These are phyloP conservation scores for Orobanche coerulescens DNA, from an alignment of 257 asterid genomes.

Conservation along the genomic window DNA sequence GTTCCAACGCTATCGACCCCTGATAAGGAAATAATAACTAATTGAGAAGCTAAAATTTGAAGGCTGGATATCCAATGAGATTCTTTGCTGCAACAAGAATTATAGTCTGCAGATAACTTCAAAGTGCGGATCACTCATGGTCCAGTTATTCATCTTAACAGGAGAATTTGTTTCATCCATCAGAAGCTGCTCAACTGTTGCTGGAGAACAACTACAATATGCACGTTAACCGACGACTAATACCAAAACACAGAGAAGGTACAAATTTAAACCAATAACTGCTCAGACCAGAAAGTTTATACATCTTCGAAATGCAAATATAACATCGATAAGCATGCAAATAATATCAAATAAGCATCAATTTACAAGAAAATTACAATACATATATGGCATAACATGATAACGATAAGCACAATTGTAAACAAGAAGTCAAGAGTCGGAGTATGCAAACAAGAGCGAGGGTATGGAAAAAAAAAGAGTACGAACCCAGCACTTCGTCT, in stretches of 20 bases:
- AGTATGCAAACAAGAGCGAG: slow-evolving; percentile 4
- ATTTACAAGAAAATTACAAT: not conserved
- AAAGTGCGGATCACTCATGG: too few relatives aligned
- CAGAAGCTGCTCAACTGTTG: too few relatives aligned
- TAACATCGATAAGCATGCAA: not conserved
- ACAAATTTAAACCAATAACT: not conserved
- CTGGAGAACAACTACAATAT: not conserved
- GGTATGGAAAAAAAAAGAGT: not conserved
- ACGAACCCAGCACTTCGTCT: slow-evolving; percentile 64
- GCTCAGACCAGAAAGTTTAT: not conserved
- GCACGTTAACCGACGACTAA: slow-evolving; percentile 3
- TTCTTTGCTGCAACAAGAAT: too few relatives aligned
- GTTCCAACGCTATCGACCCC: slow-evolving; percentile 96
- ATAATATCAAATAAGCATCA: not conserved
- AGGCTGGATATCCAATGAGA: not conserved
- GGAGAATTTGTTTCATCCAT: too few relatives aligned
- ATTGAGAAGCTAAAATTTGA: slow-evolving; percentile 17
- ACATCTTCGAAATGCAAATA: not conserved
- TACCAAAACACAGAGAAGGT: not conserved
- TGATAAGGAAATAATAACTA: slow-evolving; percentile 25
- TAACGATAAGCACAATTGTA: not conserved
- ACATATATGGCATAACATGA: not conserved
- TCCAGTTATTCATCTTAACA: too few relatives aligned
- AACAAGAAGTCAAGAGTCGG: slow-evolving; percentile 11
- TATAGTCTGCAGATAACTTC: too few relatives aligned